Conservation (phyloP, 163 green algal species). For the Chlamydomonas reinhardtii region DNA sequence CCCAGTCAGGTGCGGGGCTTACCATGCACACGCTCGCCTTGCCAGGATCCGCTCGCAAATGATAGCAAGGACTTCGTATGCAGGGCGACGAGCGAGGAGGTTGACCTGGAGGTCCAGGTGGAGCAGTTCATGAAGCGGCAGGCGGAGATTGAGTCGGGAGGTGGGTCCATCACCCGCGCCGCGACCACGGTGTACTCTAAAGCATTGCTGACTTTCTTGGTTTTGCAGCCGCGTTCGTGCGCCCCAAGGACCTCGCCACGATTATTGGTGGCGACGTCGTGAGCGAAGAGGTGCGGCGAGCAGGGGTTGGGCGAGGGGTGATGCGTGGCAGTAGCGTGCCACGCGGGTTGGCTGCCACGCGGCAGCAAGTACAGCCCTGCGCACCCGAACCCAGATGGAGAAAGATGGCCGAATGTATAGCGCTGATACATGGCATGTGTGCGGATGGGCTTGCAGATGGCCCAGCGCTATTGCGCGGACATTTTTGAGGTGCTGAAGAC, state of each 20-base stretch:
- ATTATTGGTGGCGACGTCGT: constrained; percentile 73
- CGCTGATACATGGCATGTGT: neutral
- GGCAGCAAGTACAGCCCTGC: too few species aligned
- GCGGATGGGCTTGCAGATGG: constrained; percentile 36
- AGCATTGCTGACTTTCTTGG: neutral
- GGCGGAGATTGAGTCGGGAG: constrained; percentile 76
- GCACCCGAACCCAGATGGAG: too few species aligned
- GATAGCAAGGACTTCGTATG: neutral
- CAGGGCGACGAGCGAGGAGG: constrained; percentile 60
- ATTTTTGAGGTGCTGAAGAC: constrained; percentile 78
- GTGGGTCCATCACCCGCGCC: constrained; percentile 32
- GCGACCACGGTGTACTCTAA: neutral
- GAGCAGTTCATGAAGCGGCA: constrained; percentile 82
- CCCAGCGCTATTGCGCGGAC: constrained; percentile 69
- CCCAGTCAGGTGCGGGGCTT: constrained; percentile 4
- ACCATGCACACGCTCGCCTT: too few species aligned
- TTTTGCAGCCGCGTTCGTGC: constrained; percentile 68
- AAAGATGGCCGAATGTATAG: too few species aligned
- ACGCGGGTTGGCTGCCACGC: neutral
- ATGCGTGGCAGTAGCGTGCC: neutral
- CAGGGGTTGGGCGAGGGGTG: too few species aligned
- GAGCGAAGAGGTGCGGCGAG: constrained; percentile 59
- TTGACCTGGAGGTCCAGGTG: constrained; percentile 82
- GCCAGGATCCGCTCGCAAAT: too few species aligned
- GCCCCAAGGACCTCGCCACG: constrained; percentile 55